Evolutionary conservation across 441 rosid species (phyloP), one percentile per base, ranked within the genome.

Genomic region (Adansonia grandidieri): DNA sequence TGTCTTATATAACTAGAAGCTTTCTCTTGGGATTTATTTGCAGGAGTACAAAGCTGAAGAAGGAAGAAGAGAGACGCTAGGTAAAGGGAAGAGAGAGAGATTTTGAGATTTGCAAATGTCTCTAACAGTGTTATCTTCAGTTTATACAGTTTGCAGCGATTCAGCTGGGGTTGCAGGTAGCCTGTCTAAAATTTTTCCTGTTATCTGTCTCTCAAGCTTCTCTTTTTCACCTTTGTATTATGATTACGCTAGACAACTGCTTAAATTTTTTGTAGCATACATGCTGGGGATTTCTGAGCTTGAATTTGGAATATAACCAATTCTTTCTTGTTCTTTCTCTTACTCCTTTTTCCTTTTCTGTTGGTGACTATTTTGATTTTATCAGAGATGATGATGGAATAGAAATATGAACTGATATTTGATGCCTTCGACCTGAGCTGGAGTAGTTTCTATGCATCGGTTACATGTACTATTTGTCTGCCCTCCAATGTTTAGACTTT

Each of bases 161-260:
- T 86, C 81, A 79, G 89, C 92, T 84, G 94, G 94, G 74, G 40
- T 88, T 73, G 87, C 91, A 50, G 94, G 94, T 90, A 81, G 74
- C 54, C 9, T 56, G 13, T 68, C 42, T 13, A 54, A 74, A 62
- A 57, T 37, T 53, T 65, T 63, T 44, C 62, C 57, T 37, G 37
- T 60, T 22, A 60, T 60, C 68, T 71, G 19, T 37, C 19, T 65
- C 24, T 42, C 44, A 13, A 48, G 20, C 14, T 67, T 45, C 32
- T 53, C 9, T 66, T 28, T 62, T 62, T 17, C 32, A 8, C 40
- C 8, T 40, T n/a, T 3, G 17, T 61, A 15, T 37, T 40, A 37
- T 64, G 69, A 15, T 64, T 64, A 28, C 0, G 17, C 45, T 32
- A 5, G 15, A 63, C 19, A 63, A 1, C 68, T 32, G 19, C 15